Evolutionary conservation across 139 green algal species (phyloP), one percentile per base, ranked within the genome.

Genomic region (Micractinium sp.): DNA sequence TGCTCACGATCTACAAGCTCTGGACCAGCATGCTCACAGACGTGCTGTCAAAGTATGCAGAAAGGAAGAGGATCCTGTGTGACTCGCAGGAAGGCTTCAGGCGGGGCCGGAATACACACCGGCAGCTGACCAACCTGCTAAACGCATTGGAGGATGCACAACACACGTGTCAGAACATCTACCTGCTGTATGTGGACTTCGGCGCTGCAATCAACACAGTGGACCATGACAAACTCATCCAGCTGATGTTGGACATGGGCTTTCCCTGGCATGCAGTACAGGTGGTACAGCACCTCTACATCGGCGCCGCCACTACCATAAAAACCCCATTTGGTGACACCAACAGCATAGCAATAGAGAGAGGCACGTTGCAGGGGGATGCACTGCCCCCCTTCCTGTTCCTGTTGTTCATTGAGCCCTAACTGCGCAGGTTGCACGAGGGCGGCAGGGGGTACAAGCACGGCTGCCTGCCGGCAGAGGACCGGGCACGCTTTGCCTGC

Each of bases 121-220:
- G 82, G 47, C 85, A 85, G 18, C 73, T 88, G 20, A 66, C 87
- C 18, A 89, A 39, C 20, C 47, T 93, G 25, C 31, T 90, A 1
- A 88, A 89, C n/a, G 88, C 90, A 16, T 36, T 94, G 0, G 83
- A 91, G 23, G 91, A 93, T 66, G 90, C 90, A 0, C 61, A 56
- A 12, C 39, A 91, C 3, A 73, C 19, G 9, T 1, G 76, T 0
- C 73, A 88, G 33, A 61, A 95, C 66, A 60, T 93, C 0, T 92
- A 91, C 35, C 1, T 87, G 1, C 75, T 93, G 2, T 89, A 89
- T 7, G 27, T 91, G 22, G 92, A 95, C 83, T 91, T 92, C 75
- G 86, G 83, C 16, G 85, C 83, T 56, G 91, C 91, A 16, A 92
- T 95, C 47, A 89, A 93, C 41, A 94, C 88, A 0, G 88, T 92